Percentiles rank a stretch among this genome's conserved stretches.
These are phyloP conservation scores for Dacryopinax primogenitus DNA, from an alignment of 768 basidiomycete species.

Conservation along the genomic window DNA sequence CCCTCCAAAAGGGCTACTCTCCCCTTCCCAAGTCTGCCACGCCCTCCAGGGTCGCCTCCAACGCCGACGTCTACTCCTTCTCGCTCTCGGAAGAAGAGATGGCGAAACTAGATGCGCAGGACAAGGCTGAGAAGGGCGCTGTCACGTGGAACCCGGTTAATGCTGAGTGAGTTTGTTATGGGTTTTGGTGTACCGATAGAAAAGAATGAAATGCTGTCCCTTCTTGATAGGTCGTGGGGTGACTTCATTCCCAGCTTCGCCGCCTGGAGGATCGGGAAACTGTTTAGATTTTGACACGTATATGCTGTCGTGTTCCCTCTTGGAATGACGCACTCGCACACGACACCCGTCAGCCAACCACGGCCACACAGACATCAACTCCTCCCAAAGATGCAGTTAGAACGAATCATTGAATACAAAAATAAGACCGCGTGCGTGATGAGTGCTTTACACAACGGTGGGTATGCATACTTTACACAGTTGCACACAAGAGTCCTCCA, in stretches of 20 bases:
- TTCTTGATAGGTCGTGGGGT: not conserved
- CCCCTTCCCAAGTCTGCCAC: conserved; percentile 35
- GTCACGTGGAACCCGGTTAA: conserved; percentile 79
- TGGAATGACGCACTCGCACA: too few relatives aligned
- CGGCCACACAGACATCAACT: too few relatives aligned
- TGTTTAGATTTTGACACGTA: too few relatives aligned
- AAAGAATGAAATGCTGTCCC: not conserved
- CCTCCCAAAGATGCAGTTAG: not conserved
- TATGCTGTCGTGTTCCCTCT: too few relatives aligned
- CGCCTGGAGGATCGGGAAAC: not conserved
- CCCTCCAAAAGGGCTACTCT: conserved; percentile 63
- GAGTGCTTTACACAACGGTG: not conserved
- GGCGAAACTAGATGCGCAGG: conserved; percentile 28
- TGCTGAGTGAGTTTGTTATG: conserved; percentile 12
- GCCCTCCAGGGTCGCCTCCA: conserved; percentile 28
- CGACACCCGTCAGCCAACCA: too few relatives aligned
- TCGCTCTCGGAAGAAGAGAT: conserved; percentile 28
- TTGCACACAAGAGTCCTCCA: not conserved
- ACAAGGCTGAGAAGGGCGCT: conserved; percentile 58
- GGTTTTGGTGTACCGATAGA: not conserved
- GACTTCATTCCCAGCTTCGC: not conserved
- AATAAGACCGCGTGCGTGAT: not conserved
- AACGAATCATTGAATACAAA: not conserved
- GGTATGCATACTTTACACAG: conserved; percentile 1
- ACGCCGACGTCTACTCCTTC: conserved; percentile 33